Conservation (phyloP, 371 early-diverging fungal genomes). For the Mycotypha africana region DNA sequence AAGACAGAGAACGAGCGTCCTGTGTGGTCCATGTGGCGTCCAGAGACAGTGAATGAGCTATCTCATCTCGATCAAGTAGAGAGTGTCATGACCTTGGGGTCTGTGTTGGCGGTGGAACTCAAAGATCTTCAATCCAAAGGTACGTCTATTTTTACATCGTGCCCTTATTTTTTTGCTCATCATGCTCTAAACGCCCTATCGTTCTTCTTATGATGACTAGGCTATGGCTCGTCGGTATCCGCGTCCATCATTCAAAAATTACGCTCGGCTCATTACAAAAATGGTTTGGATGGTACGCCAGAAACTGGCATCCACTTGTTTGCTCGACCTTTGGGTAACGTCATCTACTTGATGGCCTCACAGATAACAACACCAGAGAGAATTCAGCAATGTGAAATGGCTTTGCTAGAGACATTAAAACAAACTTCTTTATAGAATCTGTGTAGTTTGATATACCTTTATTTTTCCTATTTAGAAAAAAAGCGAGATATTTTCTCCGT, state of each 20-base stretch:
- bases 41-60: constrained; percentile 38
- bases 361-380: constrained; percentile 51
- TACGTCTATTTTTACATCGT: too few species aligned
- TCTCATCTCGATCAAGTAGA: constrained; percentile 55
- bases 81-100: constrained; percentile 70
- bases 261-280: constrained; percentile 31
- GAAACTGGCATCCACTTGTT: constrained; percentile 45
- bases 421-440: background rate
- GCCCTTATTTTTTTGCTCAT: too few species aligned
- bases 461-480: too few species aligned
- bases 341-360: constrained; percentile 73
- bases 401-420: constrained; percentile 28
- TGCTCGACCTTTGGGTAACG: constrained; percentile 72
- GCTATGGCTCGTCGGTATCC: constrained; percentile 55
- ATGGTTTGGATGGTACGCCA: constrained; percentile 21
- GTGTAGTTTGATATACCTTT: too few species aligned
- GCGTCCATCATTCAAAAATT: constrained; percentile 44
- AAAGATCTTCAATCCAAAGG: constrained; percentile 42
- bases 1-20: constrained; percentile 3
- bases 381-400: constrained; percentile 47
- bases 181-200: too few species aligned
- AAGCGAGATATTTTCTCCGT: too few species aligned
- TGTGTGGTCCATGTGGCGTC: constrained; percentile 58
- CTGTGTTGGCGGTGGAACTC: constrained; percentile 69
- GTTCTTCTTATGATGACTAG: too few species aligned